Base-by-base conservation (phyloP, 495 filamentous ascomycete genomes). In the Penicillium pulvis region DNA sequence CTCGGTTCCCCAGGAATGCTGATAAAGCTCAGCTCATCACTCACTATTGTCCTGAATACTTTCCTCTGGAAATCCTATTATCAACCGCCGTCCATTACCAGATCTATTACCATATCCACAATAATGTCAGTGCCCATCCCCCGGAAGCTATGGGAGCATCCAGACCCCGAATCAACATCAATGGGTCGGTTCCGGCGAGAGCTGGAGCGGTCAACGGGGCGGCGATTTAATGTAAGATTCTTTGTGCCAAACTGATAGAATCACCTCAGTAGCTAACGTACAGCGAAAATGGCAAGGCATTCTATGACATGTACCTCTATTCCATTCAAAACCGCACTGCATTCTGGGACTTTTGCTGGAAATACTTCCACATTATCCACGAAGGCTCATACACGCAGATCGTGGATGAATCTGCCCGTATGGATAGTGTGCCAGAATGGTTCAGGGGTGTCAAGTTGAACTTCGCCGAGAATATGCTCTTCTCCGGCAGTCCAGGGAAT, bases 401-500 rank as follows among this genome's bases (percentile, higher is more conserved):
- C 23, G 36, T 56, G 0, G 61, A 64, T 36, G 53, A 64, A 41
- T 44, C 36, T 2, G 61, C 57, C 23, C 61, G 61, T 20, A 64
- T 64, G 17, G 57, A 60, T 20, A 60, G 53, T n/a, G 50, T 60
- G 6, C 61, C 61, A 1, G 53, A 50, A 44, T 64, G 68, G 78
- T 76, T 76, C 53, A 62, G 79, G 10, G 88, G 86, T 6, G 76
- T 89, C 8, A 81, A 74, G 26, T 75, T 92, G 57, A 93, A 93
- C 66, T 92, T 91, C 63, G 89, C 90, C 6, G 88, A 92, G 74
- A 93, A 93, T 63, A 73, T 92, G 19, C 80, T 93, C n/a, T 77
- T 73, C 44, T 68, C 65, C 1, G 23, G 53, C 14, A 14, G 20
- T 16, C 20, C 35, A 0, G 57, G 49, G 16, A 43, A 57, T 12